phyloP scores from a whole-genome alignment of 768 basidiomycete species.

The Heimioporus sp. region DNA sequence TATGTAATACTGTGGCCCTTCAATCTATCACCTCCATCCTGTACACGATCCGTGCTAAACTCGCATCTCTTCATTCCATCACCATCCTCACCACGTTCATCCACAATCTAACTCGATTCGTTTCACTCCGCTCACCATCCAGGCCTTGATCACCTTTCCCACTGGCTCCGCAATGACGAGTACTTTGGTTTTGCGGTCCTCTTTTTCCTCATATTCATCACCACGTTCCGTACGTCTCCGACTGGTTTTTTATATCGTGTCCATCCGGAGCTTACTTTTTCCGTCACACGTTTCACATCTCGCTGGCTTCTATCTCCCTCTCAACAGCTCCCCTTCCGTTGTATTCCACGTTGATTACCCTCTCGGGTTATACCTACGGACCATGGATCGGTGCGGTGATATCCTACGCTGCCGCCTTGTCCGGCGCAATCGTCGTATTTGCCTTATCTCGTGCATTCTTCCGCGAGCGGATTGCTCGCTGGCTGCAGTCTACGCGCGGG shows the following conservation, averaged over 20 bases:
- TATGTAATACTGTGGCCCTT: slow-evolving; percentile 37
- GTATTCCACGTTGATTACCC: slow-evolving; percentile 89
- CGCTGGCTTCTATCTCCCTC: slow-evolving; percentile 6
- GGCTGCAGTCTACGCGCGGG: slow-evolving; percentile 67
- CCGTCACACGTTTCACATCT: slow-evolving; percentile 3
- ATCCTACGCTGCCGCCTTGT: slow-evolving; percentile 83
- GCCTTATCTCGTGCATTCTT: slow-evolving; percentile 72
- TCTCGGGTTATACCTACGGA: slow-evolving; percentile 91
- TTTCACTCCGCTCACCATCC: slow-evolving; percentile 9
- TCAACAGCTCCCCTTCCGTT: slow-evolving; percentile 79
- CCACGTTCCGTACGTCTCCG: slow-evolving; percentile 73
- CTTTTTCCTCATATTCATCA: slow-evolving; percentile 80
- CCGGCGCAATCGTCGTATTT: slow-evolving; percentile 84
- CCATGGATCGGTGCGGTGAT: slow-evolving; percentile 81
- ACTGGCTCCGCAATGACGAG: slow-evolving; percentile 71
- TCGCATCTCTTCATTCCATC: background rate
- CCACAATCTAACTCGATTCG: background rate
- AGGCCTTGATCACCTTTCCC: slow-evolving; percentile 83
- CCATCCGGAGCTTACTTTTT: slow-evolving; percentile 9
- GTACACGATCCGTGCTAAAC: background rate
- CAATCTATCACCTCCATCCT: background rate
- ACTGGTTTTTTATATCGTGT: background rate
- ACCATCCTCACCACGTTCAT: background rate
- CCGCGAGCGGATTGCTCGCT: slow-evolving; percentile 65
- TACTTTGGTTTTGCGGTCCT: slow-evolving; percentile 76